phyloP scores from a whole-genome alignment of 176 grass and related monocot species.

The Elymus sibiricus region DNA sequence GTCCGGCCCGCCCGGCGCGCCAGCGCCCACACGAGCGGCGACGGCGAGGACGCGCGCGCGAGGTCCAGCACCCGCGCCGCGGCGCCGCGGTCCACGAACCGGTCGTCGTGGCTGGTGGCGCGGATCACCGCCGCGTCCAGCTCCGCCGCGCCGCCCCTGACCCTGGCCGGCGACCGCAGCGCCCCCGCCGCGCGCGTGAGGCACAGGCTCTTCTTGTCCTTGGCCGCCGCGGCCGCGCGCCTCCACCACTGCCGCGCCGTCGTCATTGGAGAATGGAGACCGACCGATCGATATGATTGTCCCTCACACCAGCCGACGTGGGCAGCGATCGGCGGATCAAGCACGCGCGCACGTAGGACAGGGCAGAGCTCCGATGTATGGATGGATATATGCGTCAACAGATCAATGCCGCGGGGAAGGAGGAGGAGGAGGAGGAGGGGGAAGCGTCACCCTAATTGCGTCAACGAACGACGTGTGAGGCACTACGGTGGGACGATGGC shows the following conservation, averaged over 20 bases:
- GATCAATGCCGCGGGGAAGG: neutral
- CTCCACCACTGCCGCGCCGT: constrained; percentile 64
- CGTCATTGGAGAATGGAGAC: constrained; percentile 39
- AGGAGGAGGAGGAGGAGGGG: neutral
- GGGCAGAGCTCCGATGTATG: too few relatives aligned
- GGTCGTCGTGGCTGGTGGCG: constrained; percentile 82
- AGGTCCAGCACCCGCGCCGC: constrained; percentile 63
- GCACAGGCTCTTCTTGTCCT: constrained; percentile 75
- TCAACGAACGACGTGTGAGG: constrained; percentile 36
- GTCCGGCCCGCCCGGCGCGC: constrained; percentile 56
- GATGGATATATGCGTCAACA: too few relatives aligned
- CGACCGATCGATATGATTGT: neutral
- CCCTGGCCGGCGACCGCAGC: neutral
- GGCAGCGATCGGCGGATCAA: neutral
- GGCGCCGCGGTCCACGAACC: constrained; percentile 57
- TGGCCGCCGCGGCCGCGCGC: constrained; percentile 58
- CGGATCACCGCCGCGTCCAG: constrained; percentile 78
- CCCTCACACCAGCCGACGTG: neutral
- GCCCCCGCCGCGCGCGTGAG: constrained; percentile 35
- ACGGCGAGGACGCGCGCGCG: constrained; percentile 53
- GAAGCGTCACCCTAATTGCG: constrained; percentile 9
- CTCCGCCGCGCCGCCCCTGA: constrained; percentile 28
- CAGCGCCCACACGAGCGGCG: constrained; percentile 78
- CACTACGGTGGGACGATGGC: neutral
- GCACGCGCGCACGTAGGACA: neutral